Percentiles rank a stretch among this genome's conserved stretches.
phyloP scores from a whole-genome alignment of 139 green algal species.

The Asterochloris erici region DNA sequence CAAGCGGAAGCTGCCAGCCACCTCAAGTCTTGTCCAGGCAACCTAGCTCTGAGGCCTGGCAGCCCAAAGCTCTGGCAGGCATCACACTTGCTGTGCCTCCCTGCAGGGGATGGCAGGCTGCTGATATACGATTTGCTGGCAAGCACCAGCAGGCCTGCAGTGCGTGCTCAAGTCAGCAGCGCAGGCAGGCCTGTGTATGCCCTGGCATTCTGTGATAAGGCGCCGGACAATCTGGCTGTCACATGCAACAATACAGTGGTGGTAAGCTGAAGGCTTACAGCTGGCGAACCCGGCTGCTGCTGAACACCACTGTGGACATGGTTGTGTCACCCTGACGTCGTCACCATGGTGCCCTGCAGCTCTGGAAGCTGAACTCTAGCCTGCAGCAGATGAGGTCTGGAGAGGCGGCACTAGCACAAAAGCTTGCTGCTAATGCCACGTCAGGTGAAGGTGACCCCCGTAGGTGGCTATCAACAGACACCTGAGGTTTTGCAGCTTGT shows the following conservation, averaged over 20 bases:
- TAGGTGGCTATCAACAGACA: too few relatives aligned
- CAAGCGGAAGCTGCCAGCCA: background rate
- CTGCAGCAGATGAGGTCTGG: too few relatives aligned
- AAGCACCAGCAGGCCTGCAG: background rate
- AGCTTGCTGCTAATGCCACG: too few relatives aligned
- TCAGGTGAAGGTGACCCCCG: too few relatives aligned
- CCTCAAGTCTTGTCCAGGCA: background rate
- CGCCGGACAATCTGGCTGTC: conserved; percentile 40
- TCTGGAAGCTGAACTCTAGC: too few relatives aligned
- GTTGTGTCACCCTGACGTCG: too few relatives aligned
- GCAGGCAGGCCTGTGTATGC: conserved; percentile 34
- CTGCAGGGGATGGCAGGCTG: conserved; percentile 45
- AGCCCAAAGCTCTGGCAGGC: background rate
- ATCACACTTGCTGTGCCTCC: background rate
- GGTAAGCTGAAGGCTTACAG: background rate
- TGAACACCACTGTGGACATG: too few relatives aligned
- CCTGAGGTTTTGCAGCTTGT: too few relatives aligned
- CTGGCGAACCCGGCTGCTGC: background rate
- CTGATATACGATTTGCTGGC: conserved; percentile 61
- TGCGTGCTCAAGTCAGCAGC: conserved; percentile 2
- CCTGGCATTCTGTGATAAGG: conserved; percentile 46
- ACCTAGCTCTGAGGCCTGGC: too few relatives aligned
- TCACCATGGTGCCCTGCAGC: too few relatives aligned
- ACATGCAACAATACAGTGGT: conserved; percentile 29
- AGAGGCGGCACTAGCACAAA: too few relatives aligned